Conservation (phyloP, 1,284 basidiomycete species). For the Fomes fomentarius region DNA sequence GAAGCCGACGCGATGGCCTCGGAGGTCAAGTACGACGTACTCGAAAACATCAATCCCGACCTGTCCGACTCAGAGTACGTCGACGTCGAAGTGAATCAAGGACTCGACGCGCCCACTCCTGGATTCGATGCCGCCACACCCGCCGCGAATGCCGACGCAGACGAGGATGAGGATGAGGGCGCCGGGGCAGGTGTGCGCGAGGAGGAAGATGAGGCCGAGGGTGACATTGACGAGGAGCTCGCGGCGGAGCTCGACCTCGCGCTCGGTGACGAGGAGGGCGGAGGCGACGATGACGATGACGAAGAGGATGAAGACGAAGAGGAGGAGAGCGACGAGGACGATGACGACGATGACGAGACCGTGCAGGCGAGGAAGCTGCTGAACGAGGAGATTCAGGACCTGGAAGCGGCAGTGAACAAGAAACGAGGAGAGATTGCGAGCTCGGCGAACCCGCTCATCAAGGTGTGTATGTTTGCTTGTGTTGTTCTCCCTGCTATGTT, state of each 20-base stretch:
- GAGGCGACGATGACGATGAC: constrained; percentile 70
- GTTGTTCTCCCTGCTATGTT: background rate
- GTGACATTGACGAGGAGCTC: constrained; percentile 80
- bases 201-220: constrained; percentile 69
- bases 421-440: constrained; percentile 87
- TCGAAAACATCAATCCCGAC: constrained; percentile 86
- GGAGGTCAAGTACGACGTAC: constrained; percentile 79
- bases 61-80: constrained; percentile 86
- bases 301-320: constrained; percentile 73
- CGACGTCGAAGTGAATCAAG: constrained; percentile 56
- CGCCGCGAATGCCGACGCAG: constrained; percentile 52
- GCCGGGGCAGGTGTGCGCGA: constrained; percentile 53
- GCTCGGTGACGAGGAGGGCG: constrained; percentile 55
- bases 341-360: constrained; percentile 65
- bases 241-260: constrained; percentile 77
- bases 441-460: constrained; percentile 88
- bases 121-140: constrained; percentile 38
- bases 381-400: constrained; percentile 87
- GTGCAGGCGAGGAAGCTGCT: constrained; percentile 79
- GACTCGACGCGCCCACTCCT: constrained; percentile 61
- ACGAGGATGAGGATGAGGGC: constrained; percentile 57
- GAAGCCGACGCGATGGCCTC: constrained; percentile 85
- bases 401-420: constrained; percentile 87
- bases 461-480: constrained; percentile 43
- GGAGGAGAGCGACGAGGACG: constrained; percentile 67